Evolutionary conservation across 2,329 filamentous ascomycete genomes (phyloP), one percentile per base, ranked within the genome.

Genomic region (Hirsutella minnesotensis): DNA sequence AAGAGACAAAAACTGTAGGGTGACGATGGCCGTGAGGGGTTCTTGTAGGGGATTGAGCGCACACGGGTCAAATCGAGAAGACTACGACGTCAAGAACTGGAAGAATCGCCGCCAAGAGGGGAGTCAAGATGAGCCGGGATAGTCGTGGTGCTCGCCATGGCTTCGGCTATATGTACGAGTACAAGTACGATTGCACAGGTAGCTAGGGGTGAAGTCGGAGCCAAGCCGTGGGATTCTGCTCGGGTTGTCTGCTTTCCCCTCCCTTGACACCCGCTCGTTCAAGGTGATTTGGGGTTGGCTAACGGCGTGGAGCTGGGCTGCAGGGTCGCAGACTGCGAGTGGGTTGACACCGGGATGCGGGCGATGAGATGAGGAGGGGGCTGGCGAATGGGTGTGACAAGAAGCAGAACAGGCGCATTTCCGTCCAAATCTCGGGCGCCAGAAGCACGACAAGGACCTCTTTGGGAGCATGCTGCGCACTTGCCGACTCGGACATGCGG

Each of bases 241-340:
- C 24, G 24, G 24, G 24, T 27, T 35, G 15, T 35, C 33, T 35
- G 33, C 33, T 18, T 35, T 35, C 33, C 31, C 39, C 40, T 39
- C 43, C 40, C 42, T 44, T 36, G 41, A n/a, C 33, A 40, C 38
- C 45, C 35, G 36, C 36, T 34, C 37, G 39, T 40, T n/a, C 39
- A 39, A 40, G 41, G 24, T 38, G 27, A 39, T 12, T 31, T 41
- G 38, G 40, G 42, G 40, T 43, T 46, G 46, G 46, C 22, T 49
- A 39, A 41, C 40, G 38, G 31, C 39, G 42, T 37, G 35, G 41
- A 41, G 45, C 45, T 45, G 47, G 33, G 33, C 33, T 19, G 33
- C 47, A 48, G 35, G 39, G 38, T 41, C 47, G 44, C 41, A 31
- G 37, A 46, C 45, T 42, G 45, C 37, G 38, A 47, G 47, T 47